Evolutionary conservation across 257 asterid genomes (phyloP).

Genomic region (Lycium ferocissimum): DNA sequence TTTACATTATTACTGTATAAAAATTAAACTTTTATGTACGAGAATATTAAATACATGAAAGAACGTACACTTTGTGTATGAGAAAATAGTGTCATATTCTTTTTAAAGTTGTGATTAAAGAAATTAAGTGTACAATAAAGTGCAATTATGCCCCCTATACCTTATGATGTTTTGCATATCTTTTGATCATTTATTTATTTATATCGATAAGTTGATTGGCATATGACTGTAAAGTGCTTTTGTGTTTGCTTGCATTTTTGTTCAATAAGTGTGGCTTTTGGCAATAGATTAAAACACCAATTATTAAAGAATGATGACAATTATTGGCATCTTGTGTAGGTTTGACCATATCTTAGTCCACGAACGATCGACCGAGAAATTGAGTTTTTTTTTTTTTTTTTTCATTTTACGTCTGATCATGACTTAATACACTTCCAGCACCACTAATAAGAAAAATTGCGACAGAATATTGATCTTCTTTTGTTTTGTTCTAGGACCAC

Average conservation of each 20-base stretch:
- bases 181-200: conserved; percentile 25
- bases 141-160: conserved; percentile 35
- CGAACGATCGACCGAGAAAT: conserved; percentile 5
- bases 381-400: not conserved
- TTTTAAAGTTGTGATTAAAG: not conserved
- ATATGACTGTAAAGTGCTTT: conserved; percentile 58
- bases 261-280: conserved; percentile 43
- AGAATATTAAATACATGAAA: not conserved
- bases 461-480: not conserved
- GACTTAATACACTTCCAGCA: not conserved
- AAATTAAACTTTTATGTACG: not conserved
- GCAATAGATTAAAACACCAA: conserved; percentile 39
- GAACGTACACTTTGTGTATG: conserved; percentile 24
- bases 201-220: conserved; percentile 33
- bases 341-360: conserved; percentile 34
- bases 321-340: conserved; percentile 45
- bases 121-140: conserved; percentile 36
- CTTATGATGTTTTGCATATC: conserved; percentile 56
- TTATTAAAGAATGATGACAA: conserved; percentile 32
- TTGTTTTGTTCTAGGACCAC: not conserved
- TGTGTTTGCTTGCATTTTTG: conserved; percentile 62
- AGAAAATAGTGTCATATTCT: conserved; percentile 31
- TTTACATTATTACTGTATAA: too few relatives aligned
- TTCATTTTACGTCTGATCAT: not conserved
- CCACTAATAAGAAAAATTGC: not conserved